Evolutionary conservation across 2,329 filamentous ascomycete species (phyloP).

Genomic region (Bipolaris zeicola): DNA sequence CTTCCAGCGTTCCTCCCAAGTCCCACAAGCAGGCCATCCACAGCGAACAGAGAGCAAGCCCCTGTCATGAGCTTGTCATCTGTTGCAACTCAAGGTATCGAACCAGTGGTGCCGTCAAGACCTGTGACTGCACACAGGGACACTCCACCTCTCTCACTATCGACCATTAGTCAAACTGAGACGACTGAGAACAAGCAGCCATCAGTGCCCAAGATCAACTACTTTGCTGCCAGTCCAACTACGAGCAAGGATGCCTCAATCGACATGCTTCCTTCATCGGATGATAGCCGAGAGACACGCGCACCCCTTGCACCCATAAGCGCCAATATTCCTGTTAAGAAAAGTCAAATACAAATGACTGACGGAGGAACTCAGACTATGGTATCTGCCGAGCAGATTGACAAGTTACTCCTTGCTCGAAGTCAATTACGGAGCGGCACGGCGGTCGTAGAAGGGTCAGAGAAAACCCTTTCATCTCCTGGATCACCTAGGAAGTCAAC

Average conservation of each 20-base stretch:
- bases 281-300: conserved; percentile 22
- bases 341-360: conserved; percentile 51
- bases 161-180: conserved; percentile 25
- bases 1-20: conserved; percentile 40
- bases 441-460: conserved; percentile 36
- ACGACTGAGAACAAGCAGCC: conserved; percentile 21
- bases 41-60: conserved; percentile 28
- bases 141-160: conserved; percentile 16
- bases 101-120: conserved; percentile 36
- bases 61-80: conserved; percentile 33
- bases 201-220: conserved; percentile 43
- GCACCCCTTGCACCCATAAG: conserved; percentile 33
- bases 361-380: conserved; percentile 83
- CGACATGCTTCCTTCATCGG: conserved; percentile 4
- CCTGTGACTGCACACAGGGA: conserved; percentile 40
- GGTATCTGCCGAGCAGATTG: conserved; percentile 81
- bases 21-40: conserved; percentile 38
- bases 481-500: conserved; percentile 44
- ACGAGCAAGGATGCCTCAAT: conserved; percentile 49
- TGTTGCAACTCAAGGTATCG: conserved; percentile 36
- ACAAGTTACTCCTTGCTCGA: conserved; percentile 70
- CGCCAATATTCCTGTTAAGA: conserved; percentile 32
- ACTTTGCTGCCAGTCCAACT: conserved; percentile 54
- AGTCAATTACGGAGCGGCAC: conserved; percentile 36
- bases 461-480: conserved; percentile 40